A percentile compares a stretch with the other conserved stretches of the same genome.
Conservation (phyloP, 179 eudicot species). For the Pouteria campechiana region DNA sequence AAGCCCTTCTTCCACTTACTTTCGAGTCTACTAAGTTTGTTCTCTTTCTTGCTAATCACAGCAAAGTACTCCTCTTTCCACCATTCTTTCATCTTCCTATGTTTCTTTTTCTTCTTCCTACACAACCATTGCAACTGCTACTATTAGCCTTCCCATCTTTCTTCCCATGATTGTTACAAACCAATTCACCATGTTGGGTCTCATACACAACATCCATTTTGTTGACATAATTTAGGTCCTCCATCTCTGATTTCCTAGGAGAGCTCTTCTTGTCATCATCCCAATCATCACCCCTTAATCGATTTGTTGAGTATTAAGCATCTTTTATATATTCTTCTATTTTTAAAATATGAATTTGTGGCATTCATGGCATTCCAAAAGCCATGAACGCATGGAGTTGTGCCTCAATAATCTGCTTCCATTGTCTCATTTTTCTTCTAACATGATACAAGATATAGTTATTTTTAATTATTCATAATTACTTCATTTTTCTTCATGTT, state of each 20-base stretch:
- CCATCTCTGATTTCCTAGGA: slow-evolving; percentile 17
- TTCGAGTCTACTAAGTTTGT: slow-evolving; percentile 29
- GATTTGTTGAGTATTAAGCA: no score
- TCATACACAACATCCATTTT: slow-evolving; percentile 19
- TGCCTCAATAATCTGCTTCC: no score
- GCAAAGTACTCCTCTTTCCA: slow-evolving; percentile 88
- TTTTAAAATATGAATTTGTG: no score
- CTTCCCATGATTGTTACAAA: slow-evolving; percentile 8
- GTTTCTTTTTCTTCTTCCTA: no score
- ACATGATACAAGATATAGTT: no score
- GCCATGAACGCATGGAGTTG: no score
- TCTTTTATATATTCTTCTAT: no score
- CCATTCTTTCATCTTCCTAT: slow-evolving; percentile 88
- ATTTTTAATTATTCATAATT: no score
- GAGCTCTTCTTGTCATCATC: slow-evolving; percentile 28
- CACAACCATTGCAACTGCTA: slow-evolving; percentile 9
- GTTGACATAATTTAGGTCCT: slow-evolving; percentile 13
- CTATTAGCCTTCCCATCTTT: slow-evolving; percentile 12
- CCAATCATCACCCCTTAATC: no score
- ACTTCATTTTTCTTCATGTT: no score
- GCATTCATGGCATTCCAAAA: no score
- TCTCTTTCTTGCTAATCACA: slow-evolving; percentile 50
- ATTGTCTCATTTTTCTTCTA: no score
- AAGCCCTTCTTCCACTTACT: slow-evolving; percentile 35
- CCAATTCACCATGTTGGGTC: slow-evolving; percentile 12